Conservation (phyloP, 2,329 filamentous ascomycete species). For the Fusarium torulosum region DNA sequence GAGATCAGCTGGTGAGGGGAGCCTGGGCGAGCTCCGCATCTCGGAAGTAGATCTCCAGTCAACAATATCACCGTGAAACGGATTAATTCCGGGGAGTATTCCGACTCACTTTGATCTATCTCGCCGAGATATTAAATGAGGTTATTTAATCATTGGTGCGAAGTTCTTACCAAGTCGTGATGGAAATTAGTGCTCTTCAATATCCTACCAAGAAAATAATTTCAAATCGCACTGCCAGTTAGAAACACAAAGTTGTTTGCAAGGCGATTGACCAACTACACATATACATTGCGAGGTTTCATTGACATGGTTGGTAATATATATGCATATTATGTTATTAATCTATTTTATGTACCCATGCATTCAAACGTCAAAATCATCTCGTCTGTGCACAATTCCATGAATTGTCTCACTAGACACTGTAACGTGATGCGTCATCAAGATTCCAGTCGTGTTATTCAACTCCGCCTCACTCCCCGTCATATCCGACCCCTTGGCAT, state of each 20-base stretch:
- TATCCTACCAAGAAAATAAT: too few species aligned
- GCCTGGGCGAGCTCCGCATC: conserved; percentile 7
- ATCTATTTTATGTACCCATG: neutral
- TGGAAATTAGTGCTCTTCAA: too few species aligned
- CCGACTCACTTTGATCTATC: too few species aligned
- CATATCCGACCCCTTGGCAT: fast-evolving
- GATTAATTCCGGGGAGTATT: neutral
- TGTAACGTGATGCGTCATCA: neutral
- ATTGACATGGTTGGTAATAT: too few species aligned
- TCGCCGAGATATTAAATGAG: too few species aligned
- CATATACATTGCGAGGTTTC: too few species aligned
- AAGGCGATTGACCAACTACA: too few species aligned
- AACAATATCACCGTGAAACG: neutral
- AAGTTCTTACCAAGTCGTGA: too few species aligned
- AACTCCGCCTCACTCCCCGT: neutral
- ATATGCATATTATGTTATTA: neutral
- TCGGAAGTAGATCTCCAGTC: neutral
- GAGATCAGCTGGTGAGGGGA: neutral
- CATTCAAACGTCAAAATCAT: neutral
- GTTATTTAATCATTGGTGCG: too few species aligned
- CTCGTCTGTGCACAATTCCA: neutral
- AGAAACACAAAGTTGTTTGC: too few species aligned
- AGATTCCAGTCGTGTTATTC: neutral
- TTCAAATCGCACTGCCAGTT: too few species aligned
- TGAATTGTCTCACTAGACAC: neutral